Conservation (phyloP, 305 asterid genomes). For the Fraxinus angustifolia region DNA sequence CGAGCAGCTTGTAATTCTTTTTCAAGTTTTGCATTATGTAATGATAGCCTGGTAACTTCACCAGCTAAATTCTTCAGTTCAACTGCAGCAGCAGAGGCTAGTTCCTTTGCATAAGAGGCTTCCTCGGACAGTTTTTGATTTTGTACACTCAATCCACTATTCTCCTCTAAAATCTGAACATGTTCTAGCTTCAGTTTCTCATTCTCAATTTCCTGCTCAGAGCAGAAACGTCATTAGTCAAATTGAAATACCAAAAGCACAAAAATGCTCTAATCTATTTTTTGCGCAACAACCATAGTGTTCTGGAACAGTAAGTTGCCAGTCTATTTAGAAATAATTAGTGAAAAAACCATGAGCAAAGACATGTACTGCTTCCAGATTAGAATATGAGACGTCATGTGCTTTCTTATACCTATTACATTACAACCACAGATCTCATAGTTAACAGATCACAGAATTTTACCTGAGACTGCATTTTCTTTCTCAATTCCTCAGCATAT, state of each 20-base stretch:
- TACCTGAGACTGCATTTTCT: conserved; percentile 73
- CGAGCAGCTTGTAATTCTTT: conserved; percentile 71
- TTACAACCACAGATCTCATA: conserved; percentile 8
- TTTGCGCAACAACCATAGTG: not conserved
- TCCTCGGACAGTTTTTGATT: conserved; percentile 85
- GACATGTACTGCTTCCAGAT: not conserved
- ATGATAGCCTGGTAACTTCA: conserved; percentile 87
- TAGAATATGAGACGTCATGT: not conserved
- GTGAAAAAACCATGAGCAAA: not conserved
- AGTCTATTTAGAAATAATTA: not conserved
- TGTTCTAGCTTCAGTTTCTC: conserved; percentile 75
- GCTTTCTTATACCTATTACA: not conserved
- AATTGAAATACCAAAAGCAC: not conserved
- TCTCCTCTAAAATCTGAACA: conserved; percentile 70
- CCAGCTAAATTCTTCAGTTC: conserved; percentile 88
- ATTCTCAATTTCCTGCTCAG: conserved; percentile 71
- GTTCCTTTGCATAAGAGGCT: conserved; percentile 92
- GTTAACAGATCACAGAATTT: conserved; percentile 1
- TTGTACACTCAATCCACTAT: conserved; percentile 76
- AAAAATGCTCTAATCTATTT: conserved; percentile 8
- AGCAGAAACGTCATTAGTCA: conserved; percentile 17
- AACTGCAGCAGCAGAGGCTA: conserved; percentile 97
- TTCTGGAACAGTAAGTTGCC: not conserved
- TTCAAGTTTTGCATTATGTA: conserved; percentile 75
- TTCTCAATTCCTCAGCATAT: conserved; percentile 62